Percentiles rank a stretch among this genome's conserved stretches.
These are phyloP conservation scores for Entomophthora muscae DNA, from an alignment of 371 early-diverging fungal species.

Conservation along the genomic window DNA sequence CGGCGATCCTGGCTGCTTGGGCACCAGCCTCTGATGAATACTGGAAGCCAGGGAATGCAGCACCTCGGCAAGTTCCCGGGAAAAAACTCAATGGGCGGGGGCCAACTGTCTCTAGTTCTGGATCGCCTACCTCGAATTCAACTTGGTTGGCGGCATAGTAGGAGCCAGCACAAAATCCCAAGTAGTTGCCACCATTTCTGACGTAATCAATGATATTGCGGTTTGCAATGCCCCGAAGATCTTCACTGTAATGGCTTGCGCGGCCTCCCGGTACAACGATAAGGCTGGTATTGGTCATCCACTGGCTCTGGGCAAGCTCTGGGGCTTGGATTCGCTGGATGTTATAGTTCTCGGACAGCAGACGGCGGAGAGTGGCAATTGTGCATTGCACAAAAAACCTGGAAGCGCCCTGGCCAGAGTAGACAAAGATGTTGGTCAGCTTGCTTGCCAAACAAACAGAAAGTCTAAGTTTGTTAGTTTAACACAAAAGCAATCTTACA, in stretches of 20 bases:
- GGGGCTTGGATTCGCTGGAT: conserved; percentile 58
- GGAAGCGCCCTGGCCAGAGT: conserved; percentile 58
- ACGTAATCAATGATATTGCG: conserved; percentile 51
- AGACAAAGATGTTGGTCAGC: conserved; percentile 75
- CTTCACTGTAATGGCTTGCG: conserved; percentile 58
- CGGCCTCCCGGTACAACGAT: conserved; percentile 83
- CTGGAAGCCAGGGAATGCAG: conserved; percentile 55
- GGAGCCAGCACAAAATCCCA: no score
- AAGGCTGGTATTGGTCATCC: conserved; percentile 64
- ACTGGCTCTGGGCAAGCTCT: conserved; percentile 52
- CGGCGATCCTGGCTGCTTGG: conserved; percentile 10
- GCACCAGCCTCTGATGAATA: conserved; percentile 64
- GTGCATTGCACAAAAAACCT: no score
- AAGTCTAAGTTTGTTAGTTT: no score
- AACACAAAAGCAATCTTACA: no score
- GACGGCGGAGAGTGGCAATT: conserved; percentile 40
- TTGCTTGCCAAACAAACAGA: no score
- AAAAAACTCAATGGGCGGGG: conserved; percentile 52
- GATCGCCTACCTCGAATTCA: conserved; percentile 61
- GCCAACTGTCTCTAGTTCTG: conserved; percentile 49
- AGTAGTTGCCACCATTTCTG: conserved; percentile 57
- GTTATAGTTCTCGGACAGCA: conserved; percentile 65
- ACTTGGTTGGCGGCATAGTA: conserved; percentile 56
- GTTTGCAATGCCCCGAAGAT: conserved; percentile 38
- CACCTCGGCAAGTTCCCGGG: conserved; percentile 49